Evolutionary conservation across 495 filamentous ascomycete species (phyloP).

Genomic region (Choiromyces venosus): DNA sequence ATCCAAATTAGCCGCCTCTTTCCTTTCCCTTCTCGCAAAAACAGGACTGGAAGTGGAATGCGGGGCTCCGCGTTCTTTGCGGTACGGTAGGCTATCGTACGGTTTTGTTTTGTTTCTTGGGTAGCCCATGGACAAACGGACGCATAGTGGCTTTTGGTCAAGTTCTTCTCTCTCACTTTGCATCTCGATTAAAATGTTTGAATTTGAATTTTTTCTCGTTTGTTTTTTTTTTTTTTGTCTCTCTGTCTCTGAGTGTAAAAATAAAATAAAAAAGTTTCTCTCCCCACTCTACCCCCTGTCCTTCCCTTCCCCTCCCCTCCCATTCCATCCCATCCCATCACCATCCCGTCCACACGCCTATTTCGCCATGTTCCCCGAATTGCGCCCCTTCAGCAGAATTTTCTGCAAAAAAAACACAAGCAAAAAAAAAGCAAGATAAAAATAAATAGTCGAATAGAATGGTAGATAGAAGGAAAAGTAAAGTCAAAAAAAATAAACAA

Average conservation of each 20-base stretch:
- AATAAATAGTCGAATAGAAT: neutral
- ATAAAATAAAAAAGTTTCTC: conserved; percentile 13
- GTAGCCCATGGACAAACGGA: no score
- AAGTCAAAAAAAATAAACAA: neutral
- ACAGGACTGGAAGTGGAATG: neutral
- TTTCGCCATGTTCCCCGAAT: neutral
- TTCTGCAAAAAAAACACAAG: neutral
- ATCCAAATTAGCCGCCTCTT: conserved; percentile 45
- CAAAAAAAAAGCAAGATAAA: no score
- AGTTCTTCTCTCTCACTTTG: no score
- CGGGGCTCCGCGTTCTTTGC: neutral
- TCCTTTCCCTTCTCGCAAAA: no score
- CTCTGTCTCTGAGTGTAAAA: conserved; percentile 10
- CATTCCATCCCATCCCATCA: neutral
- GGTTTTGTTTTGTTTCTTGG: no score
- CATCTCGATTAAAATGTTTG: neutral
- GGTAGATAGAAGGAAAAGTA: neutral
- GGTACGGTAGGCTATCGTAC: no score
- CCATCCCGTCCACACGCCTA: neutral
- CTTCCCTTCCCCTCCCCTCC: neutral
- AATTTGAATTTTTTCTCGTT: conserved; percentile 9
- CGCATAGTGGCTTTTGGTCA: neutral
- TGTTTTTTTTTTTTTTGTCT: conserved; percentile 11
- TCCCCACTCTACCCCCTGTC: no score
- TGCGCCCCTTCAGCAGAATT: neutral